Percentiles rank a stretch among this genome's conserved stretches.
phyloP scores from a whole-genome alignment of 2,329 filamentous ascomycete genomes.

The Cryphonectria japonica region DNA sequence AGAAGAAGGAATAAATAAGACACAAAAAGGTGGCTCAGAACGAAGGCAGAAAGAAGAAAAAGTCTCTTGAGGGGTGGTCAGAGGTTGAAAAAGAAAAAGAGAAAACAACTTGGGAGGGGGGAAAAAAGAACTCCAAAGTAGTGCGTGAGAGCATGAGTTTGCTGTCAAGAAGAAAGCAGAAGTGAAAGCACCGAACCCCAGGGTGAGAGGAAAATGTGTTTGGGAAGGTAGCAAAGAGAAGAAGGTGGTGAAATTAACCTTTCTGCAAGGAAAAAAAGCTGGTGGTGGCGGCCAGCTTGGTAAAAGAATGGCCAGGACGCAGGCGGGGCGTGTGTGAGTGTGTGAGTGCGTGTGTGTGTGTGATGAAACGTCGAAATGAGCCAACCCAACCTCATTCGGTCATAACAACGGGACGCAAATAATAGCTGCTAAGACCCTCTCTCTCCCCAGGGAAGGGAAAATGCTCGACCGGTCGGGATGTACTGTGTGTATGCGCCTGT shows the following conservation, averaged over 20 bases:
- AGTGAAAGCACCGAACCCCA: slow-evolving; percentile 22
- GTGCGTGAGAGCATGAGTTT: slow-evolving; percentile 18
- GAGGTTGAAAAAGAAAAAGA: slow-evolving; percentile 10
- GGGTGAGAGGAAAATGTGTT: slow-evolving; percentile 21
- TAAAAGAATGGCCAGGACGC: slow-evolving; percentile 42
- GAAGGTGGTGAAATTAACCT: slow-evolving; percentile 43
- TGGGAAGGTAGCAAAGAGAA: slow-evolving; percentile 24
- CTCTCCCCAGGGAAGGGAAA: slow-evolving; percentile 34
- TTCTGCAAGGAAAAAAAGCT: slow-evolving; percentile 45
- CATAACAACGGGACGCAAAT: slow-evolving; percentile 41
- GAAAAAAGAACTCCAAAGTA: slow-evolving; percentile 15
- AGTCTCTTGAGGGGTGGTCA: slow-evolving; percentile 9
- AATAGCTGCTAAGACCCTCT: slow-evolving; percentile 34
- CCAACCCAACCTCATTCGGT: slow-evolving; percentile 51
- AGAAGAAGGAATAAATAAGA: slow-evolving; percentile 11
- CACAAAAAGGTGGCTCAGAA: slow-evolving; percentile 8
- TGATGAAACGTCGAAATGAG: slow-evolving; percentile 47
- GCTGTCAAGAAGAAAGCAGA: slow-evolving; percentile 26
- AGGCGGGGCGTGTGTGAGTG: slow-evolving; percentile 44
- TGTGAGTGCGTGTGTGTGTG: slow-evolving; percentile 18
- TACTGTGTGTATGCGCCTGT: neutral
- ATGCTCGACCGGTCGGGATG: slow-evolving; percentile 34
- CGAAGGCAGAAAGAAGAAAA: slow-evolving; percentile 15
- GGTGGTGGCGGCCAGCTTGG: slow-evolving; percentile 53
- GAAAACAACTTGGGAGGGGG: slow-evolving; percentile 13